A percentile compares a stretch with the other conserved stretches of the same genome.
These are phyloP conservation scores for Picea glauca DNA, from an alignment of 75 land plant species.

Conservation along the genomic window DNA sequence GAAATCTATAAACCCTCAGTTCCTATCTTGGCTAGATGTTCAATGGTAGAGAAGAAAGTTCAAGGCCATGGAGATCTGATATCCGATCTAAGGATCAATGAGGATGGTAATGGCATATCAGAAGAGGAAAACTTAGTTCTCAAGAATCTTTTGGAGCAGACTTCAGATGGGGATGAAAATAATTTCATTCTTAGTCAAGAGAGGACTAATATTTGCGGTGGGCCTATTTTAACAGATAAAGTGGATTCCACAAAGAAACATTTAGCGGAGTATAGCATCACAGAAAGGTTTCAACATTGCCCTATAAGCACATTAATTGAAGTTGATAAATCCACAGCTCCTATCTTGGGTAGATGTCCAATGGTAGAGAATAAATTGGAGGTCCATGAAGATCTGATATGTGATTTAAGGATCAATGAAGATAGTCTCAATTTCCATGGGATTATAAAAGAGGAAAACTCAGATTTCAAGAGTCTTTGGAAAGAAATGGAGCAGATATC, in stretches of 20 bases:
- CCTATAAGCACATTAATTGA: neutral
- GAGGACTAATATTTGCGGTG: neutral
- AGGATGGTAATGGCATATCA: neutral
- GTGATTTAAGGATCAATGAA: neutral
- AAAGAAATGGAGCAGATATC: neutral
- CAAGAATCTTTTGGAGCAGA: neutral
- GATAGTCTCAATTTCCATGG: neutral
- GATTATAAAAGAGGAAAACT: neutral
- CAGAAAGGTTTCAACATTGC: neutral
- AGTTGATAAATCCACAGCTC: neutral
- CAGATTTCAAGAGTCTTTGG: neutral
- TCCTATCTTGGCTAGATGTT: conserved; percentile 1
- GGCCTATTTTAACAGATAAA: neutral
- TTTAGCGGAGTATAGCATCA: neutral
- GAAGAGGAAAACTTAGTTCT: conserved; percentile 4
- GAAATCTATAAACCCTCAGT: conserved; percentile 1
- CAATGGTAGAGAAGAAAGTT: conserved; percentile 1
- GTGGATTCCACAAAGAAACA: neutral
- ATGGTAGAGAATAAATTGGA: neutral
- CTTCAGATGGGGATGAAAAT: neutral
- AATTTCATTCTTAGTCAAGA: neutral
- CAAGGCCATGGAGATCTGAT: neutral
- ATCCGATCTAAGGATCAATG: conserved; percentile 5
- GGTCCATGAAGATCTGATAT: neutral
- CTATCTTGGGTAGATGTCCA: neutral